These are phyloP conservation scores for Cicer chorassanicum DNA, from an alignment of 306 rosid genomes.

Conservation along the genomic window DNA sequence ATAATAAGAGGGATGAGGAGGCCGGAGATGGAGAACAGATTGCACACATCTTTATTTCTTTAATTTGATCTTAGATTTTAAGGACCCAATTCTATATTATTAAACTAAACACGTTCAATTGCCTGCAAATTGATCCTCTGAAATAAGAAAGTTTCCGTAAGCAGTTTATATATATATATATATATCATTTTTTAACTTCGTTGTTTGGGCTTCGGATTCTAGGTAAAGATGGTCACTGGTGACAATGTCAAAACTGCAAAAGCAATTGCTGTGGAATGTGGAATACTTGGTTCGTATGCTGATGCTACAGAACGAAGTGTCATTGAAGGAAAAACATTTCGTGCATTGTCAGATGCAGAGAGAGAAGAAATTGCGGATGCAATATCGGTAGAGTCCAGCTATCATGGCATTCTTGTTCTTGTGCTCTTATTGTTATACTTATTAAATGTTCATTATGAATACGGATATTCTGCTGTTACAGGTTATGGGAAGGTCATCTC, in stretches of 20 bases:
- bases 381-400: slow-evolving; percentile 64
- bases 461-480: slow-evolving; percentile 43
- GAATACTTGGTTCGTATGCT: slow-evolving; percentile 68
- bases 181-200: background rate
- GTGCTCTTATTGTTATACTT: slow-evolving; percentile 45
- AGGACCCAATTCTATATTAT: slow-evolving; percentile 9
- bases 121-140: slow-evolving; percentile 9
- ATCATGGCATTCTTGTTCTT: slow-evolving; percentile 56
- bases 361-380: slow-evolving; percentile 68
- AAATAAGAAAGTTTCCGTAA: slow-evolving; percentile 1
- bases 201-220: slow-evolving; percentile 12
- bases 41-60: too few species aligned
- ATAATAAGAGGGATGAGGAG: too few species aligned
- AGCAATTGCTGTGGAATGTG: slow-evolving; percentile 95
- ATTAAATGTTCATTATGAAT: slow-evolving; percentile 4
- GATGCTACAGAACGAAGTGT: slow-evolving; percentile 73
- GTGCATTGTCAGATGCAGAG: slow-evolving; percentile 61
- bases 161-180: slow-evolving; percentile 12
- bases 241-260: slow-evolving; percentile 92
- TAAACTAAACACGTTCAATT: background rate
- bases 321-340: slow-evolving; percentile 86
- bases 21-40: too few species aligned
- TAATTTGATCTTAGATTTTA: slow-evolving; percentile 14
- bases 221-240: slow-evolving; percentile 99
- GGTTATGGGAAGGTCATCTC: slow-evolving; percentile 99